Percentiles rank a stretch among this genome's conserved stretches.
phyloP scores from a whole-genome alignment of 805 yeast species.

The Hanseniaspora vineae region DNA sequence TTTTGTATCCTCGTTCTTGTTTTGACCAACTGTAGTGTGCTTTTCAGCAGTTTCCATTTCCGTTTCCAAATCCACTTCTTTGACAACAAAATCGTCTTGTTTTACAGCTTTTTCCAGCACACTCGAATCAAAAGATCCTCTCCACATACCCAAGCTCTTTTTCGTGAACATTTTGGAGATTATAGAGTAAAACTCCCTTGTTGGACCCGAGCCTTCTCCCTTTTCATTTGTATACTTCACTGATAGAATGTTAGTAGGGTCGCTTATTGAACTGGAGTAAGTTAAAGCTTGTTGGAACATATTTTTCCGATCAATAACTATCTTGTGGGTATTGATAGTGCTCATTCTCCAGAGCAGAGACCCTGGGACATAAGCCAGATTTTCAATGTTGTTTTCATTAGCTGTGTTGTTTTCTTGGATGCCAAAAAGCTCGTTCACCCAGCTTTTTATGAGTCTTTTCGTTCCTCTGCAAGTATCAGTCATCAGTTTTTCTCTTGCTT shows the following conservation, averaged over 20 bases:
- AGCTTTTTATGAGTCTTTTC: constrained; percentile 64
- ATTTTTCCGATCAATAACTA: constrained; percentile 58
- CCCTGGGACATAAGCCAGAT: neutral
- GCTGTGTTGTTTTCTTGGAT: constrained; percentile 15
- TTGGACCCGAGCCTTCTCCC: constrained; percentile 96
- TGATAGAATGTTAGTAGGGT: constrained; percentile 71
- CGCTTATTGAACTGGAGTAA: constrained; percentile 61
- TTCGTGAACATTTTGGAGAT: constrained; percentile 65
- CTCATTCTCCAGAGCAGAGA: neutral
- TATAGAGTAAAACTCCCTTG: constrained; percentile 78
- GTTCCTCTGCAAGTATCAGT: constrained; percentile 88
- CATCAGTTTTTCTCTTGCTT: constrained; percentile 60
- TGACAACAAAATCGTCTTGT: neutral
- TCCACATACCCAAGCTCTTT: constrained; percentile 55
- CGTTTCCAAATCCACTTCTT: neutral
- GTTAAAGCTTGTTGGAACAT: constrained; percentile 68
- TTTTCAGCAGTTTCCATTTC: too few species aligned
- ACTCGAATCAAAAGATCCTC: constrained; percentile 20
- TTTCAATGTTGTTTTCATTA: neutral
- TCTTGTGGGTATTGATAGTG: constrained; percentile 56
- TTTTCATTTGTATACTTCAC: constrained; percentile 82
- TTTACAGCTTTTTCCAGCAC: neutral
- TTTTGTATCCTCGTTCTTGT: constrained; percentile 16
- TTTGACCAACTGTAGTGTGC: constrained; percentile 9
- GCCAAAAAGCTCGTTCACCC: constrained; percentile 45